Base-by-base conservation (phyloP, 768 basidiomycete species). In the Xerocomellus chrysenteron region DNA sequence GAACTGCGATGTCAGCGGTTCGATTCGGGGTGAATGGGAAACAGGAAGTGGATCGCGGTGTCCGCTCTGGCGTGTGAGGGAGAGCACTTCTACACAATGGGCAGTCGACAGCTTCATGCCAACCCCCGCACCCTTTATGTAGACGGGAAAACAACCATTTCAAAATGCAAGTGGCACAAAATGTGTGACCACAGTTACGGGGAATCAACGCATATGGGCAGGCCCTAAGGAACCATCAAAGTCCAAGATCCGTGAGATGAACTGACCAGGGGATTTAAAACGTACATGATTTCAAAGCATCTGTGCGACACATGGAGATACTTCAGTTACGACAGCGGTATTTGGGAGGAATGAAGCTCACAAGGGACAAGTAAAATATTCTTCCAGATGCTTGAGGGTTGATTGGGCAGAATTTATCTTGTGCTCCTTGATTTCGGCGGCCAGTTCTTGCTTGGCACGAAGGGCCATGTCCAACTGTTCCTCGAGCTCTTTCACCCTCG, bases 61-160 rank as follows among this genome's bases (percentile, higher is more conserved):
- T 70, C 48, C 66, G 71, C 66, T 86, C 80, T 39, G 80, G 78
- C 14, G 82, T 82, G 50, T 77, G 74, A 49, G 76, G 76, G 55
- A 87, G 72, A 40, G 75, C 55, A 53, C 77, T 78, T 63, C 84
- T 84, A 69, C 86, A 88, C 55, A 87, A 77, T 36, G 86, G 87
- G 68, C 85, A 88, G 60, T 84, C 82, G 42, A 87, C 83, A 13
- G 79, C 67, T 62, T 85, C 82, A 58, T 87, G 87, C 87, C 87
- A 89, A 33, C 75, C 74, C 30, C 85, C 85, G 65, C 87, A 88
- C 1, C 74, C 75, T 46, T 73, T 74, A 69, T 88, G 86, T 30
- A 87, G 71, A 47, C 82, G 81, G 63, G 85, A 83, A 74, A 87
- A 87, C 71, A 83, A 82, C 83, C 85, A 86, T 64, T 82, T 82